Evolutionary conservation across 2,329 filamentous ascomycete genomes (phyloP), one percentile per base, ranked within the genome.

Genomic region (Aspergillus amoenus): DNA sequence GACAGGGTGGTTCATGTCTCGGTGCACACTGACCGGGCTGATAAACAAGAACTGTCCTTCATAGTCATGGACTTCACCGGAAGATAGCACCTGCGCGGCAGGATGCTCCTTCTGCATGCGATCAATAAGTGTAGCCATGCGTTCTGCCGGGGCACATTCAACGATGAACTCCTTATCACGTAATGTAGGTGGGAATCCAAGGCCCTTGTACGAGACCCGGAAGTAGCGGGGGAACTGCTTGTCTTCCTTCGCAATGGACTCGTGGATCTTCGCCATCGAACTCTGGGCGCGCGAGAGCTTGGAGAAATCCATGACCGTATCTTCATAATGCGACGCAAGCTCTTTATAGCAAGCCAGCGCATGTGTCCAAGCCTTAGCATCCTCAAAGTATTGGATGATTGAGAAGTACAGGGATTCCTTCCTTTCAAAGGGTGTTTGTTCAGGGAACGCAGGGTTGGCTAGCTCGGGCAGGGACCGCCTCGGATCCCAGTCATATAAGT

Each of bases 301-400:
- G 34, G 88, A 82, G 67, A 96, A 97, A 75, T 99, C 94, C 72
- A 93, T 96, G 0, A 90, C 78, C 59, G 92, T 96, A 64, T 83
- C 85, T 76, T 96, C 92, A 70, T 97, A 99, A 74, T 97, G 92
- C n/a, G 81, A 76, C 47, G 93, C 90, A 51, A 99, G 85, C 74
- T 99, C 93, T 70, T 90, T 89, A 75, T 99, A 97, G 3, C 91
- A 91, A 5, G 86, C 83, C 42, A 99, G 78, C 1, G 93, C 93
- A 72, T 90, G 90, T 67, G 90, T 89, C 93, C 93, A 97, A 0
- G 91, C 91, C 70, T 91, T 88, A n/a, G 92, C 93, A 59, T 95
- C 91, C 70, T 97, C 93, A 63, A 94, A 97, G 70, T 93, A 83
- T 73, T 93, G 92, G 71, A 97, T 96, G 82, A 97, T 96, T 64